Base-by-base conservation (phyloP, 495 filamentous ascomycete species). In the Xeromyces bisporus region DNA sequence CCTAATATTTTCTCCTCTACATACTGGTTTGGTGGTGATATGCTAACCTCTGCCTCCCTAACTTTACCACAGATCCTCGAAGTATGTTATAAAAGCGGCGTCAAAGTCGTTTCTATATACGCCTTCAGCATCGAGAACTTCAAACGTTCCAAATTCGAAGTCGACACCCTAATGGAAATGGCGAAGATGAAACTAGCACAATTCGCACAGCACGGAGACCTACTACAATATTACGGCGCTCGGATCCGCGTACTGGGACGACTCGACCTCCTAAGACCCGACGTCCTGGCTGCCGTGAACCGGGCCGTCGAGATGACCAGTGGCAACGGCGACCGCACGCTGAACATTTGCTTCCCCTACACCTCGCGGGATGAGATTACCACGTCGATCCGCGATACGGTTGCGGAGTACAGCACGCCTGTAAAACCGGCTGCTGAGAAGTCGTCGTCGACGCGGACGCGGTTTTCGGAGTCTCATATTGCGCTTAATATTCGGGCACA, bases 81-180 rank as follows among this genome's bases (percentile, higher is more conserved):
- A 55, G 80, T 97, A 18, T 96, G 91, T 65, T 97, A 96, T 60
- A 89, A 91, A 47, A 81, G 77, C 35, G 89, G 89, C 11, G 62
- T 97, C 17, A 79, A 85, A 51, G 84, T 91, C 3, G 89, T 97
- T 9, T 94, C 89, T 0, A 80, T 97, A 32, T 97, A 96, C 54
- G 89, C 89, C 3, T 97, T 97, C 64, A 89, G 80, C 43, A 92
- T 96, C 49, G 89, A 96, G 55, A 97, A 97, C 58, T 97, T 94
- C 64, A 93, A 96, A 52, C 73, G 89, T 3, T 86, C 84, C n/a
- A 86, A 85, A 50, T 87, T 93, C 56, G 89, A 97, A 51, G 91
- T 97, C 18, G 85, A 93, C 51, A 84, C 81, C 10, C 60, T 97
- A 30, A 97, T 97, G 89, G 81, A 93, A 40, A 91, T 97, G 66